Conservation (phyloP, 148 eudicot species). For the Camellia japonica region DNA sequence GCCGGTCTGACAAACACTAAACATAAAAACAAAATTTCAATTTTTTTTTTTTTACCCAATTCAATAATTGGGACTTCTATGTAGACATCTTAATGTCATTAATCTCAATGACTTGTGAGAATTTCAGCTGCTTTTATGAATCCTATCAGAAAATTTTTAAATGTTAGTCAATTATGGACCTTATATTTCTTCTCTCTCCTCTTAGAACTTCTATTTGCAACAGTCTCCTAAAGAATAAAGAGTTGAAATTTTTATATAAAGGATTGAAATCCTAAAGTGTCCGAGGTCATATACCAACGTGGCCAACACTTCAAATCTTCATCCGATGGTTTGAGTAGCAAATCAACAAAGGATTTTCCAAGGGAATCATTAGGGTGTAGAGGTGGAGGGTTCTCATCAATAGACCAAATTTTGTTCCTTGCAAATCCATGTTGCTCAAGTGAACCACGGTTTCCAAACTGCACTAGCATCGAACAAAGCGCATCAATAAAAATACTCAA, state of each 20-base stretch:
- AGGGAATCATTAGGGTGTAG: slow-evolving; percentile 48
- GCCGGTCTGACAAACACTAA: not conserved
- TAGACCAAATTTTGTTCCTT: slow-evolving; percentile 69
- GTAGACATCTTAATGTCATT: not conserved
- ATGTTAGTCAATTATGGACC: not conserved
- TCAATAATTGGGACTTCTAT: too few relatives aligned
- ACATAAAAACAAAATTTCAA: not conserved
- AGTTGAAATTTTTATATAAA: not conserved
- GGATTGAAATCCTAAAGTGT: slow-evolving; percentile 5
- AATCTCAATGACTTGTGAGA: not conserved
- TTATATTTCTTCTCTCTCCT: not conserved
- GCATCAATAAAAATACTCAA: slow-evolving; percentile 1
- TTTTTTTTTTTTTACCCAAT: not conserved
- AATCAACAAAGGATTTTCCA: slow-evolving; percentile 74
- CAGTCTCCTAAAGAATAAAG: too few relatives aligned
- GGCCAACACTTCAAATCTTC: slow-evolving; percentile 92
- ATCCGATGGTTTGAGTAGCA: slow-evolving; percentile 71
- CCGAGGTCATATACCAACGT: slow-evolving; percentile 50
- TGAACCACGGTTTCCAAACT: slow-evolving; percentile 81
- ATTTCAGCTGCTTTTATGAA: not conserved
- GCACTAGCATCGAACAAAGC: slow-evolving; percentile 18
- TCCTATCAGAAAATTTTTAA: not conserved
- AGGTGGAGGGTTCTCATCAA: slow-evolving; percentile 77
- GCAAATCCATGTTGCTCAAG: slow-evolving; percentile 95
- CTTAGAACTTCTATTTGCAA: not conserved